A percentile compares a stretch with the other conserved stretches of the same genome.
phyloP scores from a whole-genome alignment of 2,329 filamentous ascomycete species.

The Talaromyces marneffei region DNA sequence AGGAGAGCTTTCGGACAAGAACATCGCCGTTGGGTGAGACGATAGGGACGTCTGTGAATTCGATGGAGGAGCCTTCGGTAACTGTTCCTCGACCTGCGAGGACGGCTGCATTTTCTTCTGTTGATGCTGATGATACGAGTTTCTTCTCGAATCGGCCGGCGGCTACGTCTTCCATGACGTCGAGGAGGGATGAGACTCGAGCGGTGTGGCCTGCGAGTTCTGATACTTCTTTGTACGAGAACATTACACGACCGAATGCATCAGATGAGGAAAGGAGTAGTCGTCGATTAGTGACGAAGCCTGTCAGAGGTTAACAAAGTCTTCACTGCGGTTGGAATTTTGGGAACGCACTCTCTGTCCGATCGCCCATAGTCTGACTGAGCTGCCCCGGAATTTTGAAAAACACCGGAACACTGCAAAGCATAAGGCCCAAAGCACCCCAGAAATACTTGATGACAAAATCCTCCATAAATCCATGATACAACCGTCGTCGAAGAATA shows the following conservation, averaged over 20 bases:
- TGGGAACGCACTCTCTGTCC: conserved; percentile 50
- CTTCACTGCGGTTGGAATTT: not conserved
- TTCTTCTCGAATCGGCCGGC: conserved; percentile 93
- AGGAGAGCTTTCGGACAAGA: conserved; percentile 76
- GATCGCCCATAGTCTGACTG: conserved; percentile 46
- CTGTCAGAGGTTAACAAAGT: conserved; percentile 31
- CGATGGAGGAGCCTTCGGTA: conserved; percentile 74
- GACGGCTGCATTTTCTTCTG: conserved; percentile 73
- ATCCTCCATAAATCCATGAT: conserved; percentile 99
- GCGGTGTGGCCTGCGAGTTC: conserved; percentile 94
- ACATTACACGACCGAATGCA: conserved; percentile 93
- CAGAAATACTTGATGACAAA: conserved; percentile 99
- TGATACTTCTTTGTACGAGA: conserved; percentile 95
- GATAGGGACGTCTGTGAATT: conserved; percentile 85
- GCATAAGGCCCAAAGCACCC: conserved; percentile 83
- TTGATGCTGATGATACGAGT: conserved; percentile 81
- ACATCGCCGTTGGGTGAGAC: conserved; percentile 96
- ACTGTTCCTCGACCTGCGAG: conserved; percentile 76
- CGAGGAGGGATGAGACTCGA: conserved; percentile 78
- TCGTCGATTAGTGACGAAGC: conserved; percentile 88
- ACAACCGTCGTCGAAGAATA: conserved; percentile 81
- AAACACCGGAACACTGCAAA: conserved; percentile 94
- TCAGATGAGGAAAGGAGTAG: conserved; percentile 91
- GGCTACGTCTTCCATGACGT: conserved; percentile 91
- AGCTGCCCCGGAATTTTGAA: conserved; percentile 76